These are phyloP conservation scores for Leccinum solheimii DNA, from an alignment of 1,284 basidiomycete species.

Conservation along the genomic window DNA sequence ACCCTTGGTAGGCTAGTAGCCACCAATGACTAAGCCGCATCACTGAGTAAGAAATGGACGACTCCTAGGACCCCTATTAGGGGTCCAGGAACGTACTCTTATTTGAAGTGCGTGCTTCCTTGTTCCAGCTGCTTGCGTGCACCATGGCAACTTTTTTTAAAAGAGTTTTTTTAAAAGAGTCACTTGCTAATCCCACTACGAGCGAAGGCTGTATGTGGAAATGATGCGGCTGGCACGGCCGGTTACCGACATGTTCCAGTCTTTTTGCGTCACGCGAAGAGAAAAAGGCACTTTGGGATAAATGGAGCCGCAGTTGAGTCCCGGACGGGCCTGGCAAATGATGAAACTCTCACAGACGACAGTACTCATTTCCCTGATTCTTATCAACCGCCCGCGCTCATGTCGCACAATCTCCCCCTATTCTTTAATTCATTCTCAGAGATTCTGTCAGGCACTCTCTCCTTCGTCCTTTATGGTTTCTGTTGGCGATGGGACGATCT, in stretches of 20 bases:
- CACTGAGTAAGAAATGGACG: too few species aligned
- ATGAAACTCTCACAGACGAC: neutral
- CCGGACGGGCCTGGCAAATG: neutral
- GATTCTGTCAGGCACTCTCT: neutral
- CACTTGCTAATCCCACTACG: neutral
- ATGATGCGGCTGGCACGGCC: neutral
- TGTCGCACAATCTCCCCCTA: neutral
- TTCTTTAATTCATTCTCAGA: neutral
- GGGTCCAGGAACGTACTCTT: neutral
- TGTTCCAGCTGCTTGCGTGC: neutral
- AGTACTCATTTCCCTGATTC: neutral
- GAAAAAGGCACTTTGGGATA: neutral
- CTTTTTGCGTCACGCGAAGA: neutral
- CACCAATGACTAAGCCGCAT: too few species aligned
- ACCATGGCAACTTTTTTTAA: neutral
- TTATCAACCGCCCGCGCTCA: neutral
- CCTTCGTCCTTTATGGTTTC: neutral
- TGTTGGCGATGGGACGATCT: neutral
- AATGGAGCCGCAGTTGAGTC: neutral
- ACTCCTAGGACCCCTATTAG: too few species aligned
- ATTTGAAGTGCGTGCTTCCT: neutral
- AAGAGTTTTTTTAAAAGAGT: neutral
- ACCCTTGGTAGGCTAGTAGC: too few species aligned
- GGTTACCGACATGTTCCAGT: neutral
- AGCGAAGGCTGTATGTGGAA: too few species aligned